Evolutionary conservation across 2,329 filamentous ascomycete species (phyloP), one percentile per base, ranked within the genome.

Genomic region (Sclerotinia borealis): DNA sequence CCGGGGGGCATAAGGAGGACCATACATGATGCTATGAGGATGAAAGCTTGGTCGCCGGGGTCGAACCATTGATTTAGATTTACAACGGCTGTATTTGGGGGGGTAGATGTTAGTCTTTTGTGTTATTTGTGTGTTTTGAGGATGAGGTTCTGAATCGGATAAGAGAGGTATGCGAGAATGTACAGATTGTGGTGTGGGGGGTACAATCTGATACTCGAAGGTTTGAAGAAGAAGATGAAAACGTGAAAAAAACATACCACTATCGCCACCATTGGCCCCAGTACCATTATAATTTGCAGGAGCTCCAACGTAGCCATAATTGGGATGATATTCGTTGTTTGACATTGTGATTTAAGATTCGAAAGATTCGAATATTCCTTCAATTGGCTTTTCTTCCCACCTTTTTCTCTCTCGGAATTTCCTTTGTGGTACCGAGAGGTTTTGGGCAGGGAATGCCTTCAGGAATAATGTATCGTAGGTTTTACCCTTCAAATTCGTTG

Each of bases 61-160:
- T 91, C 84, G 79, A 89, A 98, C 91, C 92, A 96, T 85, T 96
- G 92, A 83, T 98, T 98, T 75, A 97, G 78, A 79, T 98, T 97
- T 74, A 91, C 87, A 75, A 80, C 84, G 71, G 82, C 93, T 96
- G 75, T 69, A 64, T 59, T 54, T 64, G 48, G 39, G 61, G 62
- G n/a, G 6, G 11, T 63, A 2, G 49, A 51, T 50, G 54, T 64
- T 62, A 64, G 64, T 52, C 19, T 59, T 43, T 2, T 25, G 15
- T n/a, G 15, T 27, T 41, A 7, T 36, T 17, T 34, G 8, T 47
- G 27, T 29, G n/a, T 29, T 47, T 29, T 48, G 31, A 49, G 49
- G 15, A 39, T 39, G 22, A 27, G n/a, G 52, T 1, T 11, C 13
- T 3, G 13, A 45, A n/a, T 19, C 29, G 47, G 31, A 34, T 61